phyloP scores from a whole-genome alignment of 2,329 filamentous ascomycete species.

The Teratosphaeria viscida region DNA sequence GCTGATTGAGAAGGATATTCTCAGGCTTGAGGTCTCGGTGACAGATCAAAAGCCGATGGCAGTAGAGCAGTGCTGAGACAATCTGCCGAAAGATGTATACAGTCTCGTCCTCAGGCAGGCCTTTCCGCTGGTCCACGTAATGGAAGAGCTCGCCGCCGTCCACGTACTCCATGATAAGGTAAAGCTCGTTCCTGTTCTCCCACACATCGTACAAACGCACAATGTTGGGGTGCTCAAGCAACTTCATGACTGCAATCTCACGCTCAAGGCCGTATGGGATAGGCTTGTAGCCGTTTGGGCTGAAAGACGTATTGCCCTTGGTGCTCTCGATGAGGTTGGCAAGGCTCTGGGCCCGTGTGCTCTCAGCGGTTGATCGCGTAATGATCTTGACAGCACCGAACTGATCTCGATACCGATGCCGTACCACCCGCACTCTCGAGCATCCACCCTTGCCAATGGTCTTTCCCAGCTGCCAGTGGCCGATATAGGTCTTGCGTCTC shows the following conservation, averaged over 20 bases:
- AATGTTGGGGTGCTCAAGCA: constrained; percentile 90
- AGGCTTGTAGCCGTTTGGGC: constrained; percentile 21
- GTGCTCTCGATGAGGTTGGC: constrained; percentile 70
- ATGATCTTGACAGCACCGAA: constrained; percentile 93
- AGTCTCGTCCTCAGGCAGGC: constrained; percentile 68
- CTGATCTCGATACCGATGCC: constrained; percentile 65
- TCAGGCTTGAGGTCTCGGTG: constrained; percentile 95
- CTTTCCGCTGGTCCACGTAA: constrained; percentile 65
- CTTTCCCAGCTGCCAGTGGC: constrained; percentile 85
- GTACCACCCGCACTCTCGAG: constrained; percentile 74
- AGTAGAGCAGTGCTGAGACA: constrained; percentile 82
- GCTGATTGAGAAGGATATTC: constrained; percentile 76
- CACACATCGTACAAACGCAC: constrained; percentile 93
- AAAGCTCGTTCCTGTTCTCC: constrained; percentile 95
- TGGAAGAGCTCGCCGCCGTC: constrained; percentile 76
- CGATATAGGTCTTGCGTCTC: constrained; percentile 59
- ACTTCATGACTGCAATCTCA: constrained; percentile 93
- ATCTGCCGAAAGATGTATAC: constrained; percentile 87
- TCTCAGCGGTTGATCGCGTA: constrained; percentile 63
- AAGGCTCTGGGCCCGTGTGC: constrained; percentile 77
- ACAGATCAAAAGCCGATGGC: constrained; percentile 88
- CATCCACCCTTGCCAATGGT: constrained; percentile 85
- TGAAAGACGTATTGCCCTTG: constrained; percentile 26
- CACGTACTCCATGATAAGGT: constrained; percentile 84
- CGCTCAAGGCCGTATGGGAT: constrained; percentile 76